These are phyloP conservation scores for Haplosporangium sp. DNA, from an alignment of 371 early-diverging fungal genomes.

Conservation along the genomic window DNA sequence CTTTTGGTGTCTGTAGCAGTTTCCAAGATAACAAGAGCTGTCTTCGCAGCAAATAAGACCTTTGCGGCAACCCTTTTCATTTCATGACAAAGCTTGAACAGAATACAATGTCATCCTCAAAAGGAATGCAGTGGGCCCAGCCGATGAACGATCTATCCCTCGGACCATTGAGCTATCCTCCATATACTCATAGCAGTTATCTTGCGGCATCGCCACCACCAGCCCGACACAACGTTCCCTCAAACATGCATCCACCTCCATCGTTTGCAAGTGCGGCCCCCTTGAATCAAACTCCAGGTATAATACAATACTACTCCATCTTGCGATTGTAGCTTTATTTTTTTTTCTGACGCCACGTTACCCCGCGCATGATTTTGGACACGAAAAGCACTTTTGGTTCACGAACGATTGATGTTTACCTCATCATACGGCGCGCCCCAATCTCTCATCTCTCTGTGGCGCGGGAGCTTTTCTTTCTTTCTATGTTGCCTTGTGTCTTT, in stretches of 20 bases:
- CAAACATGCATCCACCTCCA: constrained; percentile 10
- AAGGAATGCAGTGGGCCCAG: constrained; percentile 46
- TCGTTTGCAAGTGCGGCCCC: constrained; percentile 14
- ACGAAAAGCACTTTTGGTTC: neutral
- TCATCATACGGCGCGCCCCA: constrained; percentile 22
- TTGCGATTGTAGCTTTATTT: neutral
- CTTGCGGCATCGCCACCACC: constrained; percentile 15
- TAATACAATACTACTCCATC: neutral
- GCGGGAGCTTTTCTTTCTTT: constrained; percentile 9
- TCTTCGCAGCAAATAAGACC: no score
- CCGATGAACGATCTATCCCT: constrained; percentile 35
- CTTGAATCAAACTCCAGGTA: constrained; percentile 16
- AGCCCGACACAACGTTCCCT: constrained; percentile 7
- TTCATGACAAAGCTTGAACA: constrained; percentile 50
- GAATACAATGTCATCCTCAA: constrained; percentile 40
- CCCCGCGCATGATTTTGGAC: no score
- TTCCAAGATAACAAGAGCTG: neutral
- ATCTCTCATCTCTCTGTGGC: constrained; percentile 6
- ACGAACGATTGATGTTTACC: constrained; percentile 17
- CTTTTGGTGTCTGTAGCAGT: neutral
- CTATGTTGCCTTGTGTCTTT: neutral
- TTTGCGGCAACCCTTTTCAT: neutral
- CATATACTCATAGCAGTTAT: constrained; percentile 29
- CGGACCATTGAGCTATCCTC: constrained; percentile 27
- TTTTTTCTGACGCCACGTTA: no score